A percentile compares a stretch with the other conserved stretches of the same genome.
phyloP scores from a whole-genome alignment of 225 moss, liverwort and hornwort species.

The Lunularia cruciata region DNA sequence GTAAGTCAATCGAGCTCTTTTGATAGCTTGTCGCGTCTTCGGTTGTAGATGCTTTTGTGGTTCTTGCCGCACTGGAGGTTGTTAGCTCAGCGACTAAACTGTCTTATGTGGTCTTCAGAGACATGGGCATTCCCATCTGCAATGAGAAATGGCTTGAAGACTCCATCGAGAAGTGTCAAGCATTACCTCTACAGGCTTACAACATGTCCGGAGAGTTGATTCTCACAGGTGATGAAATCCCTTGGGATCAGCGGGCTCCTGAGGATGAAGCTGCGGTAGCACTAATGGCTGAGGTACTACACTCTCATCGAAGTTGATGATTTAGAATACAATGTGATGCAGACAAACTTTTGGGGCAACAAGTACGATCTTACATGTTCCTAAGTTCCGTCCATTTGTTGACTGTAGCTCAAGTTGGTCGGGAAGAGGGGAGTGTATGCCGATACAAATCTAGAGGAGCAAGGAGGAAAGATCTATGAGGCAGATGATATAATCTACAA shows the following conservation, averaged over 20 bases:
- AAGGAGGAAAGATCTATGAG: constrained; percentile 61
- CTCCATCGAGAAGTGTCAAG: constrained; percentile 41
- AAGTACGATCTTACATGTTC: too few species aligned
- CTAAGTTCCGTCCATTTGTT: too few species aligned
- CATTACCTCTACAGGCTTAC: constrained; percentile 42
- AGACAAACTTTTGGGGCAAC: too few species aligned
- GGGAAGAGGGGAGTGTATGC: constrained; percentile 56
- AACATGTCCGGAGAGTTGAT: constrained; percentile 36
- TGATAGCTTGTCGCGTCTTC: too few species aligned
- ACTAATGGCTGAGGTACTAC: constrained; percentile 45
- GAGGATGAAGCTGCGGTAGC: constrained; percentile 45
- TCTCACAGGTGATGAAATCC: constrained; percentile 28
- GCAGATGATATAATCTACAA: constrained; percentile 52
- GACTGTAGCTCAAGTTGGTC: constrained; percentile 44
- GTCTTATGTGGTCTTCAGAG: constrained; percentile 12
- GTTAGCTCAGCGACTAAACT: too few species aligned
- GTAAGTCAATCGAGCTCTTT: constrained; percentile 21
- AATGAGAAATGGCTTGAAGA: constrained; percentile 55
- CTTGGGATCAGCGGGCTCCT: constrained; percentile 47
- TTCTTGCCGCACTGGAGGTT: too few species aligned
- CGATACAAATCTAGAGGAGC: constrained; percentile 42
- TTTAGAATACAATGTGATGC: too few species aligned
- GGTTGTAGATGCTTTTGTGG: too few species aligned
- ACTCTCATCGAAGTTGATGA: too few species aligned
- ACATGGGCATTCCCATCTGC: constrained; percentile 37